These are phyloP conservation scores for Malassezia sp. DNA, from an alignment of 1,284 basidiomycete genomes.

Conservation along the genomic window DNA sequence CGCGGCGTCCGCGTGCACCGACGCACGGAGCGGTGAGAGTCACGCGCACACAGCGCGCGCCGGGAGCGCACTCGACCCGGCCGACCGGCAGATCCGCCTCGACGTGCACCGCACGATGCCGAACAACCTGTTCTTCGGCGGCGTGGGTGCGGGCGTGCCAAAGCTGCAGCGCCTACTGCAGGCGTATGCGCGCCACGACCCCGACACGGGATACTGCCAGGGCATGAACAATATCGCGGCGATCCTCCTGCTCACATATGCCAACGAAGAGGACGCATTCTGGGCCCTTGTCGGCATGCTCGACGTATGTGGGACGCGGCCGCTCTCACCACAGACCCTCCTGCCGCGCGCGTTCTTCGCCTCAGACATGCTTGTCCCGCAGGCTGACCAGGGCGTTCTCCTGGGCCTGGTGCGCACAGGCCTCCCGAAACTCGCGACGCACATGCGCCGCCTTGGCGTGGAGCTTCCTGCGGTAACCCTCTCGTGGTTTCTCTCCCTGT, in stretches of 20 bases:
- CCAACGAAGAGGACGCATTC: constrained; percentile 90
- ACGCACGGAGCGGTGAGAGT: too few species aligned
- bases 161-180: constrained; percentile 78
- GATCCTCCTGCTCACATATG: constrained; percentile 78
- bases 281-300: constrained; percentile 78
- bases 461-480: constrained; percentile 90
- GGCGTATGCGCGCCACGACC: constrained; percentile 69
- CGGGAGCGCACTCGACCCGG: too few species aligned
- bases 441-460: constrained; percentile 68
- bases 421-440: constrained; percentile 63
- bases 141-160: constrained; percentile 80
- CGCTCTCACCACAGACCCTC: too few species aligned
- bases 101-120: constrained; percentile 71
- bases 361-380: constrained; percentile 56
- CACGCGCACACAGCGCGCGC: constrained; percentile 53
- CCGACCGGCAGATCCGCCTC: constrained; percentile 81
- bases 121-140: constrained; percentile 88
- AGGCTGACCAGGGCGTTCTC: constrained; percentile 83
- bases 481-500: constrained; percentile 93
- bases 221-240: constrained; percentile 89
- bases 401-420: constrained; percentile 70
- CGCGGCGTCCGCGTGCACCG: too few species aligned
- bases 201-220: constrained; percentile 47
- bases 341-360: constrained; percentile 49
- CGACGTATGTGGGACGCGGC: too few species aligned